Evolutionary conservation across 2,329 filamentous ascomycete species (phyloP).

Genomic region (Samsoniella hepiali): DNA sequence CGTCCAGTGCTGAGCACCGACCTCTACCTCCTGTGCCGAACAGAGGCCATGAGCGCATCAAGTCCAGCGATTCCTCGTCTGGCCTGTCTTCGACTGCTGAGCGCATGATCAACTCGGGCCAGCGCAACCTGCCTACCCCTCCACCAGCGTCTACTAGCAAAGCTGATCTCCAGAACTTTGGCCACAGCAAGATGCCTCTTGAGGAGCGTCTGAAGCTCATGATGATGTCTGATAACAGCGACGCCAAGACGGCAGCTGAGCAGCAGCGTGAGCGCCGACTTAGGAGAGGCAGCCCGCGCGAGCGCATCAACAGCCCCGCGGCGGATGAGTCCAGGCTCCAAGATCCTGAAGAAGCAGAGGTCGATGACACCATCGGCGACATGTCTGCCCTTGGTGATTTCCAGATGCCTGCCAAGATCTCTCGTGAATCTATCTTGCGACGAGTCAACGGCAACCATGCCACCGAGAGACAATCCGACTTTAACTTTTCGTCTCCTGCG

Average conservation of each 20-base stretch:
- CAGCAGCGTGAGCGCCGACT: conserved; percentile 67
- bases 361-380: conserved; percentile 59
- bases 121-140: conserved; percentile 68
- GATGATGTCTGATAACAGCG: conserved; percentile 72
- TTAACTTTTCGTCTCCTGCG: conserved; percentile 61
- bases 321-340: conserved; percentile 29
- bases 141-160: conserved; percentile 67
- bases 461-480: conserved; percentile 58
- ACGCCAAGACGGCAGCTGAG: conserved; percentile 57
- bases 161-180: conserved; percentile 73
- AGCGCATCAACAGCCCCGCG: conserved; percentile 45
- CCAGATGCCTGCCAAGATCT: conserved; percentile 73
- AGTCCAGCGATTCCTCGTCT: conserved; percentile 49
- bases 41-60: conserved; percentile 31
- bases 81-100: conserved; percentile 71
- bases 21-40: conserved; percentile 84
- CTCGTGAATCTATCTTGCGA: conserved; percentile 86
- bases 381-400: conserved; percentile 60
- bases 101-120: conserved; percentile 58
- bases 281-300: conserved; percentile 56
- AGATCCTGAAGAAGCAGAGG: conserved; percentile 43
- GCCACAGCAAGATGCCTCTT: conserved; percentile 72
- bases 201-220: conserved; percentile 85
- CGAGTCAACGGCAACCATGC: conserved; percentile 69
- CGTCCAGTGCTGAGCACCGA: conserved; percentile 76